phyloP scores from a whole-genome alignment of 495 filamentous ascomycete genomes.

The Tuber brumale region DNA sequence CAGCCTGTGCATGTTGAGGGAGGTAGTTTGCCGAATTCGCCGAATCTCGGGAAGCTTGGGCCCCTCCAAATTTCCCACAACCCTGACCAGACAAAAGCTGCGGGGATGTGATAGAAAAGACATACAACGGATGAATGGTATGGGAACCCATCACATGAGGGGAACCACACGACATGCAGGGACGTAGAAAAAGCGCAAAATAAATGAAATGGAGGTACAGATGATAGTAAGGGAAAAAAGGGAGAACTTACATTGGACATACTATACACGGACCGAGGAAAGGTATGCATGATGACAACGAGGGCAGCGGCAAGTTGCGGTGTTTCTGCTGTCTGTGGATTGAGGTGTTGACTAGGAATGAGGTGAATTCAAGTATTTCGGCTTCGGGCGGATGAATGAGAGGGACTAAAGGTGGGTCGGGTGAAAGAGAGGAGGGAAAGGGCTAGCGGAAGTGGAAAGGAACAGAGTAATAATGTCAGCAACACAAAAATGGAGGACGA shows the following conservation, averaged over 20 bases:
- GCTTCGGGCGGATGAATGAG: neutral
- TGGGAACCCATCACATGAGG: slow-evolving; percentile 31
- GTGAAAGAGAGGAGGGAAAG: neutral
- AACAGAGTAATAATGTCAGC: neutral
- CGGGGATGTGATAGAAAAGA: slow-evolving; percentile 28
- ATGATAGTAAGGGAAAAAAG: slow-evolving; percentile 21
- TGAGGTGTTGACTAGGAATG: slow-evolving; percentile 4
- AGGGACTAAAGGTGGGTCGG: neutral
- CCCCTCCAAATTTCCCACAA: slow-evolving; percentile 26
- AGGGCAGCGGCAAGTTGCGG: slow-evolving; percentile 10
- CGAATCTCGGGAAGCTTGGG: slow-evolving; percentile 38
- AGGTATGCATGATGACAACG: slow-evolving; percentile 30
- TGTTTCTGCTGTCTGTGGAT: slow-evolving; percentile 25
- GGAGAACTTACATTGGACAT: slow-evolving; percentile 37
- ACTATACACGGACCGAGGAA: slow-evolving; percentile 35
- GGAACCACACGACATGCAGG: slow-evolving; percentile 18
- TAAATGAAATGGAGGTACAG: slow-evolving; percentile 7
- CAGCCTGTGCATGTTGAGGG: slow-evolving; percentile 10
- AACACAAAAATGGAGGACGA: neutral
- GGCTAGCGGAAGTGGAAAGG: neutral
- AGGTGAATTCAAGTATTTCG: neutral
- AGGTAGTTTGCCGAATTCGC: slow-evolving; percentile 37
- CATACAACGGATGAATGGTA: slow-evolving; percentile 26
- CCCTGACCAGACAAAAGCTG: slow-evolving; percentile 27
- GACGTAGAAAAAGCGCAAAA: slow-evolving; percentile 37